phyloP scores from a whole-genome alignment of 441 rosid genomes.

The Flueggea neowawraea region DNA sequence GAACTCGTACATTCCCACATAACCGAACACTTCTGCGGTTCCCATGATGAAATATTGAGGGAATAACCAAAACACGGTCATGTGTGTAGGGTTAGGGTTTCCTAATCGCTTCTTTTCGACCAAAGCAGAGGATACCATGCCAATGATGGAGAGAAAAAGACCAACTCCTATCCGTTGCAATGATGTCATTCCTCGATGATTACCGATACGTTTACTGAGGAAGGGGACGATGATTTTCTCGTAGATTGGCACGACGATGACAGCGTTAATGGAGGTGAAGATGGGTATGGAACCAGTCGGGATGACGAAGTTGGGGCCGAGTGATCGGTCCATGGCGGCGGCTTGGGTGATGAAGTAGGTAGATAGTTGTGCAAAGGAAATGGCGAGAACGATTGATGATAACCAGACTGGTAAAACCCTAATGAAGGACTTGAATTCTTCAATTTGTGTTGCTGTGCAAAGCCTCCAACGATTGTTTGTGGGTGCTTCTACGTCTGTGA shows the following conservation, averaged over 20 bases:
- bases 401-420: slow-evolving; percentile 46
- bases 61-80: slow-evolving; percentile 37
- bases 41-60: slow-evolving; percentile 41
- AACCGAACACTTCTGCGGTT: slow-evolving; percentile 41
- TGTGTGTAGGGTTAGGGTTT: slow-evolving; percentile 15
- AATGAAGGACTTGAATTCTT: slow-evolving; percentile 39
- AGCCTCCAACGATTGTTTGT: slow-evolving; percentile 32
- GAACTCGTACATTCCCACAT: slow-evolving; percentile 44
- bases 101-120: slow-evolving; percentile 22
- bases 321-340: slow-evolving; percentile 30
- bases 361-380: slow-evolving; percentile 34
- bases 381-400: slow-evolving; percentile 34
- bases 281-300: slow-evolving; percentile 38
- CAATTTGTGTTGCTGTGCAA: slow-evolving; percentile 47
- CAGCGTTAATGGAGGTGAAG: slow-evolving; percentile 36
- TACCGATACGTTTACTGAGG: slow-evolving; percentile 29
- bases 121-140: slow-evolving; percentile 32
- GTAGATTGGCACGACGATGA: slow-evolving; percentile 38
- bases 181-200: slow-evolving; percentile 31
- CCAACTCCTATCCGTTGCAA: slow-evolving; percentile 43
- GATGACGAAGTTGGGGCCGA: slow-evolving; percentile 29
- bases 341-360: slow-evolving; percentile 44
- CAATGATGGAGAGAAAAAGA: slow-evolving; percentile 27
- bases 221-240: slow-evolving; percentile 33
- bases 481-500: slow-evolving; percentile 7